Percentiles rank a stretch among this genome's conserved stretches.
Conservation (phyloP, 306 rosid genomes). For the Lathyrus aphaca region DNA sequence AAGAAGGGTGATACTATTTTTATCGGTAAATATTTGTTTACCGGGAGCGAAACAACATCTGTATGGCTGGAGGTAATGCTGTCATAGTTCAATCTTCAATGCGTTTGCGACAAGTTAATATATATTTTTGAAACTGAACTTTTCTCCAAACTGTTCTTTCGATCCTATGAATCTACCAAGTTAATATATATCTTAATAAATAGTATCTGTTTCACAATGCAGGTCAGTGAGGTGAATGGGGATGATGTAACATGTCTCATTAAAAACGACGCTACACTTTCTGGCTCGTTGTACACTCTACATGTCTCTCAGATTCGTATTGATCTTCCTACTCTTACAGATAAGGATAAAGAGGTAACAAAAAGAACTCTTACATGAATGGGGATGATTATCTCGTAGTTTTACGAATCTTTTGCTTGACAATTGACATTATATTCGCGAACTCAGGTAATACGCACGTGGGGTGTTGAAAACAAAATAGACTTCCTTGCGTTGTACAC, state of each 20-base stretch:
- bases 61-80: slow-evolving; percentile 50
- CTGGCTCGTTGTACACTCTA: slow-evolving; percentile 88
- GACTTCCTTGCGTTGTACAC: slow-evolving; percentile 81
- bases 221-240: slow-evolving; percentile 81
- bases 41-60: slow-evolving; percentile 54
- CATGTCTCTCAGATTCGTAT: slow-evolving; percentile 92
- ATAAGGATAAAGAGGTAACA: slow-evolving; percentile 80
- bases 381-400: slow-evolving; percentile 1
- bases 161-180: neutral
- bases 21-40: slow-evolving; percentile 47
- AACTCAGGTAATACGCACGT: slow-evolving; percentile 75
- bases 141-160: neutral
- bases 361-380: slow-evolving; percentile 4
- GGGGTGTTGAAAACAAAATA: slow-evolving; percentile 83
- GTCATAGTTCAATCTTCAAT: slow-evolving; percentile 19
- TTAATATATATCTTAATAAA: neutral
- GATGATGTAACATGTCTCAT: slow-evolving; percentile 77
- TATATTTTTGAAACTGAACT: neutral
- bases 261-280: slow-evolving; percentile 85
- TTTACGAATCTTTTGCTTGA: slow-evolving; percentile 32
- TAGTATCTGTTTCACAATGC: slow-evolving; percentile 33
- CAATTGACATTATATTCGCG: slow-evolving; percentile 21
- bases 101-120: neutral
- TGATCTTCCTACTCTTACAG: slow-evolving; percentile 83
- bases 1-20: slow-evolving; percentile 53